Base-by-base conservation (phyloP, 495 filamentous ascomycete species). In the Penicillium psychrofluorescens region DNA sequence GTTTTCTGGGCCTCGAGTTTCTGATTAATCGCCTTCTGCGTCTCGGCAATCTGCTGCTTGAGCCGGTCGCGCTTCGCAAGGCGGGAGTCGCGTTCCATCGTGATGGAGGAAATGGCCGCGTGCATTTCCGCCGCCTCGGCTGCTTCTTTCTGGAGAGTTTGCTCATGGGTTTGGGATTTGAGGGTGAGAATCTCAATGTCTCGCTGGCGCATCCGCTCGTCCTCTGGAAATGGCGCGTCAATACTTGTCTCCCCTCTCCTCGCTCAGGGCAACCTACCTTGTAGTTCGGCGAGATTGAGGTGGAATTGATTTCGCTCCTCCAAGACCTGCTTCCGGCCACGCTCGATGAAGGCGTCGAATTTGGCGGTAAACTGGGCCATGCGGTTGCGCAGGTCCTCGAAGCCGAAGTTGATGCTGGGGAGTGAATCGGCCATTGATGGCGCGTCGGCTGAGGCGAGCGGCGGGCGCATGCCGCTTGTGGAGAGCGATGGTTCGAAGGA, bases 241-340 rank as follows among this genome's bases (percentile, higher is more conserved):
- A 22, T 22, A 3, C 6, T 22, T 22, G 22, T 22, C 22, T 22
- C 22, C 16, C 4, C 16, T 22, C 22, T 22, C 22, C 22, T 22
- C 22, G 22, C 22, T 22, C 22, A 22, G 22, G 22, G 22, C 22
- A 22, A 43, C 69, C 43, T 72, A 92, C 90, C 90, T 71, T 95
- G 87, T 13, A 94, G 64, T 58, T 97, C 91, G 13, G 87, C 84
- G 36, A 96, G 68, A 52, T 86, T 94, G 70, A 89, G 87, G 40
- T 84, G 81, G 66, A 96, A 97, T 46, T 94, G 83, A 61, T 96
- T 97, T 51, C 88, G 77, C 62, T 98, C 91, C 45, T 95, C 89
- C 11, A 95, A 65, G 7, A 97, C 86, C 38, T 84, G 81, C 66
- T 90, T 92, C 12, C 90, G 79, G 4, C 90, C 88, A 44, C 84